Percentiles rank a stretch among this genome's conserved stretches.
Evolutionary conservation across 1,284 basidiomycete genomes (phyloP).

Genomic region (Ustilago bromivora): DNA sequence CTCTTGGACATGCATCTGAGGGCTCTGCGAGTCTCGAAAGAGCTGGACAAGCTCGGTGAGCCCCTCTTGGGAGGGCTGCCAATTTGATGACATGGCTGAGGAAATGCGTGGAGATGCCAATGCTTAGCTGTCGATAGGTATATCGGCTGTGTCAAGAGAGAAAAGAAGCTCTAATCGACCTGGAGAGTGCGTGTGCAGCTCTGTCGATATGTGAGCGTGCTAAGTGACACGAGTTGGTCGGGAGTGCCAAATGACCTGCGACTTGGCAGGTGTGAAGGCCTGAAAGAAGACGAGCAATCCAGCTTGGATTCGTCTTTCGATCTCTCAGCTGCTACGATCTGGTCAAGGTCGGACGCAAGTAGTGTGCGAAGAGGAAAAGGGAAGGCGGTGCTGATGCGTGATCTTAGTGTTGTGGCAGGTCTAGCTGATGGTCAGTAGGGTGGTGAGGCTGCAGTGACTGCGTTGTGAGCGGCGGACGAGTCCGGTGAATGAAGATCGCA

Average conservation of each 20-base stretch:
- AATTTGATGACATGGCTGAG: constrained; percentile 45
- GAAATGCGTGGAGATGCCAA: constrained; percentile 4
- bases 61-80: constrained; percentile 63
- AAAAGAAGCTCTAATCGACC: neutral
- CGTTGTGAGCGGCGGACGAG: neutral
- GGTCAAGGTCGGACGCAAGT: neutral
- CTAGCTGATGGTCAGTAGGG: neutral
- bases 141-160: neutral
- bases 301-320: neutral
- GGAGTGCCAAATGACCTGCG: neutral
- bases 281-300: neutral
- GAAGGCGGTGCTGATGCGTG: neutral
- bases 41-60: constrained; percentile 63
- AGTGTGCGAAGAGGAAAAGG: neutral
- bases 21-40: constrained; percentile 63
- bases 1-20: constrained; percentile 61
- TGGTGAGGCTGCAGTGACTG: neutral
- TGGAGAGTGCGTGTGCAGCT: neutral
- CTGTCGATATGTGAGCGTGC: neutral
- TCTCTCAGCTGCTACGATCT: neutral
- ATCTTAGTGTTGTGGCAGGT: neutral
- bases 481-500: neutral
- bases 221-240: neutral
- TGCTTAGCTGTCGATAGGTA: neutral
- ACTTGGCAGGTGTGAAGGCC: neutral